Evolutionary conservation across 1,284 basidiomycete genomes (phyloP), one percentile per base, ranked within the genome.

Genomic region (Leccinum fuscescens): DNA sequence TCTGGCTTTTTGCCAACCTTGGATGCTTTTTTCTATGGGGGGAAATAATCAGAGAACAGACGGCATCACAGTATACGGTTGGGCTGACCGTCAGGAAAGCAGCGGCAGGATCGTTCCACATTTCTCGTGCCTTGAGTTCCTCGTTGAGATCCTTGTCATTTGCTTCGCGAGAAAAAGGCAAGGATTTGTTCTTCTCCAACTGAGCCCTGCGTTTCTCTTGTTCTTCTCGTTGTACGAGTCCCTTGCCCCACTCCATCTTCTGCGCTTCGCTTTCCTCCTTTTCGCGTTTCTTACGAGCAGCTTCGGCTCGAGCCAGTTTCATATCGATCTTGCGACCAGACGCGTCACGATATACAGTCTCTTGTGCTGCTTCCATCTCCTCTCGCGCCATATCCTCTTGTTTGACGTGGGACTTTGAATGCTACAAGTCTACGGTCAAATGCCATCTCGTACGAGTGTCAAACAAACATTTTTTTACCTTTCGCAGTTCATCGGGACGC

Each of bases 181-280:
- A 81, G 22, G 75, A 78, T 55, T 79, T 82, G 74, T 90, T 86
- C 67, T 84, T 86, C 74, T 89, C 86, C 69, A 91, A 71, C 66
- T 93, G 86, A 60, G 76, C 69, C 66, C 75, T 83, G 69, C 79
- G 77, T 69, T 83, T 84, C 74, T 93, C 90, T 50, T 80, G 78
- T 61, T 94, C 89, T 33, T 92, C 88, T 58, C 89, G 80, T 78
- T 99, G 95, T 24, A 93, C 89, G 35, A 97, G 71, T 24, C 97
- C 97, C 75, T 96, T 98, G 0, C 92, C 93, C 97, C 97, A 99
- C 72, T 96, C 92, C 88, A 95, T 92, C 78, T 94, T 94, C 74
- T 89, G 83, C 57, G 88, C 89, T 70, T 95, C 92, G 73, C 86
- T 89, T 75, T 94, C 89, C 73, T 93, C 86, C 62, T 82, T 79